These are phyloP conservation scores for Trichoderma reesei DNA, from an alignment of 495 filamentous ascomycete genomes.

Conservation along the genomic window DNA sequence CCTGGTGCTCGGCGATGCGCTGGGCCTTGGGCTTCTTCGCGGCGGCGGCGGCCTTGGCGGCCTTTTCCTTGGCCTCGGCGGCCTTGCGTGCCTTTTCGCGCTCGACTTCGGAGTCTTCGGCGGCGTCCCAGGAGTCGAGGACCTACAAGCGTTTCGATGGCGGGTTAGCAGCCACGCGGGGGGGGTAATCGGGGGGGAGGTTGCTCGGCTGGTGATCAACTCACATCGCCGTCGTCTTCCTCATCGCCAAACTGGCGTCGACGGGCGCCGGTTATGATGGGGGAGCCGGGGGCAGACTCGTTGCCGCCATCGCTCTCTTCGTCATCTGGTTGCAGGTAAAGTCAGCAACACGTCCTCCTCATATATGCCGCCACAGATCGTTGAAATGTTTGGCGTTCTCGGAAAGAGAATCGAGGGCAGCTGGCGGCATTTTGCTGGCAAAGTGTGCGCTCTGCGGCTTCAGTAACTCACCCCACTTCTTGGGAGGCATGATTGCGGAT, in stretches of 20 bases:
- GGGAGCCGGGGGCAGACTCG: conserved; percentile 45
- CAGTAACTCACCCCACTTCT: conserved; percentile 27
- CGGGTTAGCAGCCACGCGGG: conserved; percentile 12
- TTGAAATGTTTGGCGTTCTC: neutral
- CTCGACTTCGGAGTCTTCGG: conserved; percentile 93
- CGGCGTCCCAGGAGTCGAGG: conserved; percentile 93
- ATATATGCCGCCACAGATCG: neutral
- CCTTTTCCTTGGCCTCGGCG: conserved; percentile 78
- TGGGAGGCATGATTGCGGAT: conserved; percentile 22
- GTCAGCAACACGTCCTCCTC: conserved; percentile 12
- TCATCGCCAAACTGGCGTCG: conserved; percentile 80
- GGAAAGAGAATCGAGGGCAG: neutral
- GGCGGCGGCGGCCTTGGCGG: conserved; percentile 80
- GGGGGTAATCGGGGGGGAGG: neutral
- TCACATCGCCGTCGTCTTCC: conserved; percentile 73
- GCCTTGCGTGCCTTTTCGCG: conserved; percentile 86
- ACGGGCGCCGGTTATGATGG: conserved; percentile 45
- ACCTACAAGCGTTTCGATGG: conserved; percentile 43
- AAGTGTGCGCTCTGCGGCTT: neutral
- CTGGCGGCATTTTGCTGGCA: neutral
- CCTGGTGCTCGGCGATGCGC: conserved; percentile 69
- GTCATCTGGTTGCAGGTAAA: conserved; percentile 23
- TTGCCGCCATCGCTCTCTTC: conserved; percentile 57
- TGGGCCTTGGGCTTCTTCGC: conserved; percentile 85
- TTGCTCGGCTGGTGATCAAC: conserved; percentile 18